Evolutionary conservation across 192 early-diverging fungal genomes (phyloP).

Genomic region (Entophlyctis luteolus): DNA sequence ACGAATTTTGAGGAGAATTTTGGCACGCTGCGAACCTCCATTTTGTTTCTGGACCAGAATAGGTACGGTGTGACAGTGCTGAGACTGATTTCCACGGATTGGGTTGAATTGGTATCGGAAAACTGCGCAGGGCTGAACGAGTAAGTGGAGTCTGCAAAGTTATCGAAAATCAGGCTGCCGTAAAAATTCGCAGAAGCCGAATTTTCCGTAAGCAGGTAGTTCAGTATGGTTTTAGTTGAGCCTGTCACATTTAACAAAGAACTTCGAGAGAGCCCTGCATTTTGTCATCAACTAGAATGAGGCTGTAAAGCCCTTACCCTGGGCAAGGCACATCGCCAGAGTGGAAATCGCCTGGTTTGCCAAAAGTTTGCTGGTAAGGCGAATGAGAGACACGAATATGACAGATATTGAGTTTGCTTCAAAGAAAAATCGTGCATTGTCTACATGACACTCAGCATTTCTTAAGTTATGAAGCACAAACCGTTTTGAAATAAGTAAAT

Average conservation of each 20-base stretch:
- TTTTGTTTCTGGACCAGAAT: conserved; percentile 16
- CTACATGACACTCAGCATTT: no score
- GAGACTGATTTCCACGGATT: conserved; percentile 3
- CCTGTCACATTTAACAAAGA: neutral
- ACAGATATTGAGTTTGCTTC: conserved; percentile 19
- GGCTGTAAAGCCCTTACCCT: neutral
- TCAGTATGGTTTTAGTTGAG: neutral
- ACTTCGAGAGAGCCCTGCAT: neutral
- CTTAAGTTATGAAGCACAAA: neutral
- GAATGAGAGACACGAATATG: conserved; percentile 28
- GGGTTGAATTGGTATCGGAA: neutral
- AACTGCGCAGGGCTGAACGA: neutral
- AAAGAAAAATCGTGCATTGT: conserved; percentile 10
- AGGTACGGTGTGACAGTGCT: conserved; percentile 21
- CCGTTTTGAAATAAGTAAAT: conserved; percentile 7
- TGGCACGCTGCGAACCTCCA: conserved; percentile 17
- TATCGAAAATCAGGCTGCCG: conserved; percentile 3
- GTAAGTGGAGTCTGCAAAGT: conserved; percentile 3
- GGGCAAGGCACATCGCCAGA: conserved; percentile 5
- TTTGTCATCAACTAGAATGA: neutral
- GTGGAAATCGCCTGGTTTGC: conserved; percentile 27
- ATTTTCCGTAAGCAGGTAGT: neutral
- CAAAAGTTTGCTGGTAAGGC: conserved; percentile 19
- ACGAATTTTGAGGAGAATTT: neutral
- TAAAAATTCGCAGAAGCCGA: conserved; percentile 6